Evolutionary conservation across 2,329 filamentous ascomycete species (phyloP).

Genomic region (Geosmithia morbida): DNA sequence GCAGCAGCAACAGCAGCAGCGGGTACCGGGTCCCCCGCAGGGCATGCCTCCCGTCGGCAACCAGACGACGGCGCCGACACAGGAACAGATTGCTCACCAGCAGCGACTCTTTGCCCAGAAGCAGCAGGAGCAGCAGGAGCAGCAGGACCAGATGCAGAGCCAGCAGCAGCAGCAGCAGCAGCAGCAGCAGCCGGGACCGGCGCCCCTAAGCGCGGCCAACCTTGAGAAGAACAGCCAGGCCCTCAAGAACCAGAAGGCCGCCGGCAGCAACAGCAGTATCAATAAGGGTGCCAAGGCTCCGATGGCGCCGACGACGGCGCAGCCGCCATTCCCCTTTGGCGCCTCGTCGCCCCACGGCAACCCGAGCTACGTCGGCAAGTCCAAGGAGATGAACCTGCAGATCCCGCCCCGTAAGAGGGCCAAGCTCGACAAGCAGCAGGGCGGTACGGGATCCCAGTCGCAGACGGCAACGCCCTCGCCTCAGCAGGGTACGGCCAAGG

Average conservation of each 20-base stretch:
- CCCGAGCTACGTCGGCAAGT: constrained; percentile 37
- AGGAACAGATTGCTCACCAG: constrained; percentile 11
- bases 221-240: constrained; percentile 36
- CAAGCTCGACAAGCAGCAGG: constrained; percentile 21
- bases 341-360: constrained; percentile 44
- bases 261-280: background rate
- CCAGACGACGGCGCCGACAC: constrained; percentile 4
- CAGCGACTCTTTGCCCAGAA: constrained; percentile 17
- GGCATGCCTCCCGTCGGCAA: no score
- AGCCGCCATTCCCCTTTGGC: constrained; percentile 42
- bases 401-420: constrained; percentile 44
- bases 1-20: constrained; percentile 12
- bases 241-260: constrained; percentile 19
- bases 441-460: constrained; percentile 1
- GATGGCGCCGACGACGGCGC: constrained; percentile 37
- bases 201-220: constrained; percentile 29
- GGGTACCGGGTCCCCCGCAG: no score
- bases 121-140: constrained; percentile 15
- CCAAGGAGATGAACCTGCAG: constrained; percentile 38
- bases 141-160: constrained; percentile 17
- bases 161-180: constrained; percentile 12
- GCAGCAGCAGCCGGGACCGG: constrained; percentile 8
- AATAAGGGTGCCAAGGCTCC: constrained; percentile 35
- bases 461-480: constrained; percentile 31
- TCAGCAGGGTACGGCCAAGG: constrained; percentile 13